A percentile compares a stretch with the other conserved stretches of the same genome.
Evolutionary conservation across 106 monocot species (phyloP).

Genomic region (Dactylorhiza incarnata): DNA sequence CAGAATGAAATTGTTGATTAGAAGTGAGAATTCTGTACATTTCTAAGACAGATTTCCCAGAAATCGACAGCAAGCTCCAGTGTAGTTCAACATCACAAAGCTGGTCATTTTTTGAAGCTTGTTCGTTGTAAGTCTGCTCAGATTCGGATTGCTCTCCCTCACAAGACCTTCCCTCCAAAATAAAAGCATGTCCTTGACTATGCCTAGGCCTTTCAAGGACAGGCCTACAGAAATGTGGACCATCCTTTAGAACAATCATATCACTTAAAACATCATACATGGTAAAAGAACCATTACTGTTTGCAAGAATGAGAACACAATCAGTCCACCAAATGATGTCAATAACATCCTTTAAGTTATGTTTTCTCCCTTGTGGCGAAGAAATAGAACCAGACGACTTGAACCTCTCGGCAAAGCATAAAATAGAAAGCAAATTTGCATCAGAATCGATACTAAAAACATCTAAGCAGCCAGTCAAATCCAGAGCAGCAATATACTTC

Average conservation of each 20-base stretch:
- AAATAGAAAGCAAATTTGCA: conserved; percentile 32
- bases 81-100: conserved; percentile 15
- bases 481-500: conserved; percentile 50
- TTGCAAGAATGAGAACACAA: conserved; percentile 52
- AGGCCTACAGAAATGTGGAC: conserved; percentile 28
- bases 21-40: conserved; percentile 63
- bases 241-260: conserved; percentile 34
- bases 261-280: conserved; percentile 47
- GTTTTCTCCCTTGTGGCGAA: conserved; percentile 11
- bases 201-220: conserved; percentile 43
- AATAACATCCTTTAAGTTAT: conserved; percentile 32
- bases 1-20: conserved; percentile 41
- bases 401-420: conserved; percentile 25
- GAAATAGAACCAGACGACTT: neutral
- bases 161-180: conserved; percentile 38
- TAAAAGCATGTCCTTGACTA: conserved; percentile 43
- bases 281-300: conserved; percentile 31
- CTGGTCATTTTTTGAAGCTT: conserved; percentile 4
- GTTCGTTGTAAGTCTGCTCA: conserved; percentile 10
- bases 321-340: conserved; percentile 87
- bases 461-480: conserved; percentile 50
- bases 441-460: conserved; percentile 43
- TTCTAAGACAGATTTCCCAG: conserved; percentile 54
- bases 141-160: conserved; percentile 9
- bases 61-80: conserved; percentile 71